These are phyloP conservation scores for Malus sieversii DNA, from an alignment of 306 rosid species.

Conservation along the genomic window DNA sequence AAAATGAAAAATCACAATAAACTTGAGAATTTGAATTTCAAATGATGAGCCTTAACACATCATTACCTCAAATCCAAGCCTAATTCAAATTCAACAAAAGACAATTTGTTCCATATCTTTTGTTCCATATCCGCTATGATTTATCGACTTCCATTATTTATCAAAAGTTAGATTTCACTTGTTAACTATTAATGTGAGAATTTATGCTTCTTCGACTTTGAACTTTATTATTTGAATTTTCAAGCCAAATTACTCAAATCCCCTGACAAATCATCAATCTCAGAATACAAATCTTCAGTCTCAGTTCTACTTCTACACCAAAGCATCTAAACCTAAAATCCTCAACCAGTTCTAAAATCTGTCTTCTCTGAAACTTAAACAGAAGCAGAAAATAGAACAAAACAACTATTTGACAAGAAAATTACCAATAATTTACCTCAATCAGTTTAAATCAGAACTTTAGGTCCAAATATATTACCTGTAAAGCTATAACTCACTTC, in stretches of 20 bases:
- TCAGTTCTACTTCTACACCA: background rate
- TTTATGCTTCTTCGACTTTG: background rate
- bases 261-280: background rate
- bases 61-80: background rate
- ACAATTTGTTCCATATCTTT: background rate
- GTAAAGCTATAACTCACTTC: background rate
- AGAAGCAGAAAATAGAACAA: background rate
- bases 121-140: background rate
- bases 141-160: background rate
- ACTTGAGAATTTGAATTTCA: background rate
- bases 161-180: background rate
- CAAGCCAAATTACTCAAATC: background rate
- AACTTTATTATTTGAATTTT: background rate
- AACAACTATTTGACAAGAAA: background rate
- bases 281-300: background rate
- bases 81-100: background rate
- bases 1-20: no score
- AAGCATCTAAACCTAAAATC: background rate
- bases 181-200: background rate
- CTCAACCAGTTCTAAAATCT: no score
- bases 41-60: background rate
- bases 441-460: background rate
- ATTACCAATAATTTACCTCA: background rate
- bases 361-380: background rate
- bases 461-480: background rate